Conservation (phyloP, 208 protist species). For the Crithidia expoeki region DNA sequence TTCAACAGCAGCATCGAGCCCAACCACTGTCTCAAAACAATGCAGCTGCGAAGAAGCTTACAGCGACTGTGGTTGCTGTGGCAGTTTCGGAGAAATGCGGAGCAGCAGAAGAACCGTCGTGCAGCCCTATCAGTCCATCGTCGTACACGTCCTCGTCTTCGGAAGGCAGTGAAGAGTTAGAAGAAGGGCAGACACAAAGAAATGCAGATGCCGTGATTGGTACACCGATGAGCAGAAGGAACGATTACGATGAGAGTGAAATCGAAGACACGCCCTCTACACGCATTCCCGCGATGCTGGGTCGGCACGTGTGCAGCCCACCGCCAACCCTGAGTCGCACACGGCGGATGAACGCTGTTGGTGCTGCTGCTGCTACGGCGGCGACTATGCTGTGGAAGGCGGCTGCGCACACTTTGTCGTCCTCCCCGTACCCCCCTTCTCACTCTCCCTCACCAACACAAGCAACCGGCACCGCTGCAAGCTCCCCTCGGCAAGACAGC, state of each 20-base stretch:
- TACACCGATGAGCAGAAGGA: background rate
- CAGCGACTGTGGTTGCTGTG: background rate
- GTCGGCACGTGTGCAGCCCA: constrained; percentile 25
- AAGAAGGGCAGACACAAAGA: background rate
- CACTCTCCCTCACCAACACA: background rate
- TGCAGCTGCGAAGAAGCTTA: background rate
- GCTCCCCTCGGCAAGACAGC: too few relatives aligned
- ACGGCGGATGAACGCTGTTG: background rate
- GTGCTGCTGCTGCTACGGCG: background rate
- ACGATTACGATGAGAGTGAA: background rate
- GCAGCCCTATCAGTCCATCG: constrained; percentile 13
- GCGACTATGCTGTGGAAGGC: background rate
- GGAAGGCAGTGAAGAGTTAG: background rate
- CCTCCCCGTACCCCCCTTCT: background rate
- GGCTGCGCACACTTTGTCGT: background rate
- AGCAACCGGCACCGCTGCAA: too few relatives aligned
- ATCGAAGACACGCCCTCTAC: constrained; percentile 25
- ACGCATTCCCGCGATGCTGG: constrained; percentile 27
- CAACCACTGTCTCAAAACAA: background rate
- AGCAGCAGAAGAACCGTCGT: background rate
- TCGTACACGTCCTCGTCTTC: constrained; percentile 9
- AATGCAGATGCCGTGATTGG: background rate
- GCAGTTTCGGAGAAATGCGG: background rate
- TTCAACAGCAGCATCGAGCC: constrained; percentile 9
- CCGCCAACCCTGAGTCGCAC: constrained; percentile 26